Base-by-base conservation (phyloP, 2,329 filamentous ascomycete species). In the Huntiella moniliformis region DNA sequence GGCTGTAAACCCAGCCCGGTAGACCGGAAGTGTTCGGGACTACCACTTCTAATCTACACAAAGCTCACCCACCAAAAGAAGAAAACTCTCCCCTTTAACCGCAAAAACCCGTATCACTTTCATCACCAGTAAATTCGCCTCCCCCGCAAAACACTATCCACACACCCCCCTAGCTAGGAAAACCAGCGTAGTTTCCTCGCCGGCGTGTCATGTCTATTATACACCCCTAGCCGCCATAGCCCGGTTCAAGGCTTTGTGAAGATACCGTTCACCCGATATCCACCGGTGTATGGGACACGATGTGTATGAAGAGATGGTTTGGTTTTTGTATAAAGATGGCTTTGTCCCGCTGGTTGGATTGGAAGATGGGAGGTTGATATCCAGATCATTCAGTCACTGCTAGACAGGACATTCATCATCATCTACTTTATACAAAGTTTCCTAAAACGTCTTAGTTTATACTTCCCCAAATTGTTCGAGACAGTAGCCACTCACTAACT, bases 301-400 rank as follows among this genome's bases (percentile, higher is more conserved):
- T 28, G 3, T 15, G 22, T 13, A 10, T 28, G 34, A 4, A 3
- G 31, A 43, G 6, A 8, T 12, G 15, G 40, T n/a, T 13, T 7
- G 15, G 22, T n/a, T 38, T 46, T 44, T 49, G 44, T 49, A 49
- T 49, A 49, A 49, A 49, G 39, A 45, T 18, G 15, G 39, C 35
- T 13, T 4, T 5, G 13, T 43, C 28, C 47, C 47, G 13, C 47
- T n/a, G 16, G 34, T 34, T 32, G n/a, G n/a, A 32, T 37, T 16
- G n/a, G 18, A 18, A 35, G n/a, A 49, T 34, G 16, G 32, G 39
- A 46, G 12, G 17, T 34, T 31, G 4, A 32, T 35, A 45, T 46
- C 28, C 17, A 38, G 39, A 49, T 43, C 39, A 38, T 36, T 33
- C 16, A 15, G 22, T 28, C 34, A n/a, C 7, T 45, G 15, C n/a